These are phyloP conservation scores for Starmerella stigmatis DNA, from an alignment of 805 yeast species.

Conservation along the genomic window DNA sequence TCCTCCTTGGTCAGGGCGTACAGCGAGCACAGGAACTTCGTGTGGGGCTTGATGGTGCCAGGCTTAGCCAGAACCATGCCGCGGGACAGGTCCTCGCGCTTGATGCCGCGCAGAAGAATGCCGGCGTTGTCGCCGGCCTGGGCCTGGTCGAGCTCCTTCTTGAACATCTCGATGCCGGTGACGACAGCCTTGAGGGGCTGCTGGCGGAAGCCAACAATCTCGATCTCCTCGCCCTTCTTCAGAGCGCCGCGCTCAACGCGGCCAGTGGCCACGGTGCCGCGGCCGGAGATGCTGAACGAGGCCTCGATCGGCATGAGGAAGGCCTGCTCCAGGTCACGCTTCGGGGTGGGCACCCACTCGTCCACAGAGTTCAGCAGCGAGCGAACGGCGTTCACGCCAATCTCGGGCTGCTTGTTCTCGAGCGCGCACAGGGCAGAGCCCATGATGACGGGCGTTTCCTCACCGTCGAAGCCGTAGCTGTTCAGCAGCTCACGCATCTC, in stretches of 20 bases:
- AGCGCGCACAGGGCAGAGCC: constrained; percentile 97
- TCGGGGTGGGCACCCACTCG: constrained; percentile 90
- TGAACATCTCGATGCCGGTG: constrained; percentile 99
- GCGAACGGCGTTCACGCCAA: constrained; percentile 75
- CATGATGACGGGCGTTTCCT: constrained; percentile 93
- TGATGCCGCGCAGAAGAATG: constrained; percentile 91
- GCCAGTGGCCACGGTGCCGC: constrained; percentile 99
- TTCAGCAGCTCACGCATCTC: constrained; percentile 95
- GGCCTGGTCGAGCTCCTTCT: constrained; percentile 94
- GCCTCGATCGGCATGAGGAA: constrained; percentile 97
- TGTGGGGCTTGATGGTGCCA: constrained; percentile 83
- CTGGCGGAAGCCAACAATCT: constrained; percentile 85
- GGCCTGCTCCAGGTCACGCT: constrained; percentile 90
- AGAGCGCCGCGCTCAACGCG: constrained; percentile 97
- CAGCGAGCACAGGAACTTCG: constrained; percentile 84
- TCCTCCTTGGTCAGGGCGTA: constrained; percentile 91
- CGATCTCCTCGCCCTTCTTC: constrained; percentile 97
- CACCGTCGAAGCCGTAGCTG: constrained; percentile 95
- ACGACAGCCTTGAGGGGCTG: constrained; percentile 85
- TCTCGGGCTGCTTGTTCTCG: constrained; percentile 78
- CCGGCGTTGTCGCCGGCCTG: constrained; percentile 99
- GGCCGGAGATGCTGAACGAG: constrained; percentile 95
- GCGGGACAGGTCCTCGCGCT: constrained; percentile 92
- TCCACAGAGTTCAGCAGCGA: constrained; percentile 87
- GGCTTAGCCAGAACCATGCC: constrained; percentile 97